phyloP scores from a whole-genome alignment of 768 basidiomycete species.

The Amanita thiersii region DNA sequence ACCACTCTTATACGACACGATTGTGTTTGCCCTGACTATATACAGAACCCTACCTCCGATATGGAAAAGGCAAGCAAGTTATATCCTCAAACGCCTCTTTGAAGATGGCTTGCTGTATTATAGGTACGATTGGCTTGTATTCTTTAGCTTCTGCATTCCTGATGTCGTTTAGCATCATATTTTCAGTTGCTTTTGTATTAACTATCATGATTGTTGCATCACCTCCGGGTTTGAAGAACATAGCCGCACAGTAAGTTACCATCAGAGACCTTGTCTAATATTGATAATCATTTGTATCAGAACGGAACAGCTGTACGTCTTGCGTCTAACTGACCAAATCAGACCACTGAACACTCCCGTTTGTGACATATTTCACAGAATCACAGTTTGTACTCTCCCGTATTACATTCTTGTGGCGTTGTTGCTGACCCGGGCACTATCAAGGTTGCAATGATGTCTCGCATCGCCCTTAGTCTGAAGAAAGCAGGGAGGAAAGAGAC shows the following conservation, averaged over 20 bases:
- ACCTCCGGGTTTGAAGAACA: constrained; percentile 19
- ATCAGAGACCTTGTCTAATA: neutral
- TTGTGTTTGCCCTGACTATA: constrained; percentile 19
- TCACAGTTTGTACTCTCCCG: too few relatives aligned
- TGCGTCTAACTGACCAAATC: too few relatives aligned
- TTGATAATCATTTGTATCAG: constrained; percentile 7
- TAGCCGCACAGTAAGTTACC: constrained; percentile 20
- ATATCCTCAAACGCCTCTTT: constrained; percentile 17
- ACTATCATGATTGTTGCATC: constrained; percentile 22
- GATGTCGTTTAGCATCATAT: constrained; percentile 16
- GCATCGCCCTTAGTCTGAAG: constrained; percentile 9
- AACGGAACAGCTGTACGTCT: too few relatives aligned
- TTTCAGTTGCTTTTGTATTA: constrained; percentile 17
- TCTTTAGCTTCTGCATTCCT: neutral
- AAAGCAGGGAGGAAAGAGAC: too few relatives aligned
- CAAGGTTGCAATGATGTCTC: constrained; percentile 23
- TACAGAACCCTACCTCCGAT: constrained; percentile 18
- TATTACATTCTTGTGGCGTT: neutral
- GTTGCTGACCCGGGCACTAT: neutral
- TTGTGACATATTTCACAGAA: too few relatives aligned
- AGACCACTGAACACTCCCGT: too few relatives aligned
- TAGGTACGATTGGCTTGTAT: constrained; percentile 10
- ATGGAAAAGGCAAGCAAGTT: constrained; percentile 12
- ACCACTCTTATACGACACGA: constrained; percentile 19
- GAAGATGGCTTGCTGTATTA: constrained; percentile 21